Evolutionary conservation across 2,329 filamentous ascomycete species (phyloP).

Genomic region (Apiospora koreana): DNA sequence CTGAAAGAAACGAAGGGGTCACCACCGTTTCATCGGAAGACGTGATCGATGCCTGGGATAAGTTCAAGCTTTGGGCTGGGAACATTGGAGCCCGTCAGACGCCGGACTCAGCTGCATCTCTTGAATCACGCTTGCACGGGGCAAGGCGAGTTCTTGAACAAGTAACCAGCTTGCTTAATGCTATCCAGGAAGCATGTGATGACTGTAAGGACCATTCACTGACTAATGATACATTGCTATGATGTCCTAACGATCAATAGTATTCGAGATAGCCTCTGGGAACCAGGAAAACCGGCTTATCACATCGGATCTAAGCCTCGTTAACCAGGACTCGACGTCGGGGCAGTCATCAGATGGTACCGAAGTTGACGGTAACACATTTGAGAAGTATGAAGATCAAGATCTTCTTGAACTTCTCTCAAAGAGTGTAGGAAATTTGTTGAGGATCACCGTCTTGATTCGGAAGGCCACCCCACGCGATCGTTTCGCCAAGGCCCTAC

Average conservation of each 20-base stretch:
- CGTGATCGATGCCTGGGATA: constrained; percentile 15
- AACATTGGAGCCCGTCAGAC: constrained; percentile 15
- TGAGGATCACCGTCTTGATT: constrained; percentile 7
- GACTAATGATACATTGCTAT: no score
- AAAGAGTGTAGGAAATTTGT: constrained; percentile 7
- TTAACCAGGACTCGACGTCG: not conserved
- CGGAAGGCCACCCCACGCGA: constrained; percentile 12
- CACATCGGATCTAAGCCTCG: not conserved
- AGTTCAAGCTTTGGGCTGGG: constrained; percentile 19
- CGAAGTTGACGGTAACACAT: not conserved
- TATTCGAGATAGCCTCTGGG: not conserved
- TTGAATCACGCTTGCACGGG: constrained; percentile 14
- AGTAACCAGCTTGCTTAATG: constrained; percentile 12
- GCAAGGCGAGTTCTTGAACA: constrained; percentile 13
- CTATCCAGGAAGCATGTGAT: constrained; percentile 16
- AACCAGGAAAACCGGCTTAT: not conserved
- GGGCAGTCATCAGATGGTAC: not conserved
- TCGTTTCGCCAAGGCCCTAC: constrained; percentile 13
- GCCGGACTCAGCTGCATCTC: constrained; percentile 11
- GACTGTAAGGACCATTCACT: constrained; percentile 14
- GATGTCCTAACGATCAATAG: not conserved
- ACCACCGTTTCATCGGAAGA: not conserved
- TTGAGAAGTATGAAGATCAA: not conserved
- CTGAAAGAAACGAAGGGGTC: not conserved
- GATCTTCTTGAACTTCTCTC: constrained; percentile 11